phyloP scores from a whole-genome alignment of 257 asterid species.

The Striga asiatica region DNA sequence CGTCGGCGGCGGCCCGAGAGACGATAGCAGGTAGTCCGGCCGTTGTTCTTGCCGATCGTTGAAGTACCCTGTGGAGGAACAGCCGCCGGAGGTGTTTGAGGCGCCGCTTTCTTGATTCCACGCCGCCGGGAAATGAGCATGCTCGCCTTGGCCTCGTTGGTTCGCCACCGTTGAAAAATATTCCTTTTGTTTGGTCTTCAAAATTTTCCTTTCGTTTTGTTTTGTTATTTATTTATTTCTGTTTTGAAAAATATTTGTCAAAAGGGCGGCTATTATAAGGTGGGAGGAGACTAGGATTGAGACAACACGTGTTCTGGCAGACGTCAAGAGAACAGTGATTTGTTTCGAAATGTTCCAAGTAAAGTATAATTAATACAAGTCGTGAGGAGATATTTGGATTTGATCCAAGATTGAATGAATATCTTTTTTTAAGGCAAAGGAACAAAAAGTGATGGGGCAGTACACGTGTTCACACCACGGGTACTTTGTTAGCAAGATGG shows the following conservation, averaged over 20 bases:
- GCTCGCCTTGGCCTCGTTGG: constrained; percentile 32
- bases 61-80: not conserved
- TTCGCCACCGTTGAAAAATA: constrained; percentile 59
- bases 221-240: not conserved
- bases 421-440: not conserved
- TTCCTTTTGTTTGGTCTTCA: not conserved
- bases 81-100: constrained; percentile 14
- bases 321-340: too few species aligned
- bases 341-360: too few species aligned
- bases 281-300: too few species aligned
- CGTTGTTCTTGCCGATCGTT: constrained; percentile 29
- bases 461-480: constrained; percentile 25
- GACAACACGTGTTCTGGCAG: too few species aligned
- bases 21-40: constrained; percentile 29
- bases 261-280: constrained; percentile 8
- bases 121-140: constrained; percentile 26
- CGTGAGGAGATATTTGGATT: too few species aligned
- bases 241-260: not conserved
- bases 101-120: constrained; percentile 9
- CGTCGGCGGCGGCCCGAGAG: constrained; percentile 27
- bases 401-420: constrained; percentile 6
- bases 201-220: not conserved
- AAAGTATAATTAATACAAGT: too few species aligned
- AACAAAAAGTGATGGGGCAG: constrained; percentile 5
- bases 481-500: constrained; percentile 1